These are phyloP conservation scores for Pichia scutulata DNA, from an alignment of 805 yeast species.

Conservation along the genomic window DNA sequence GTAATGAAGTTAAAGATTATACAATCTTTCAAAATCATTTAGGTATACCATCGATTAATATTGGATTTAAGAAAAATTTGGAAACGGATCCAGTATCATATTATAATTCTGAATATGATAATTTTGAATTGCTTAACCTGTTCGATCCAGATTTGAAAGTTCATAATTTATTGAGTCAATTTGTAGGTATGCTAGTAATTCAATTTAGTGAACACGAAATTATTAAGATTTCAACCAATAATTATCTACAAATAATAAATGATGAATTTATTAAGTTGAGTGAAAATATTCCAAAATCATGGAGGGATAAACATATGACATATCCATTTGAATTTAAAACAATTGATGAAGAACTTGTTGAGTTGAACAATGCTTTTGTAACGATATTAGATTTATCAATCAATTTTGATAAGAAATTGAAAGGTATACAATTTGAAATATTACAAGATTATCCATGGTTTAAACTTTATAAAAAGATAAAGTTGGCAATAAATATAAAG, in stretches of 20 bases:
- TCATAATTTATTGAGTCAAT: conserved; percentile 53
- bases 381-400: conserved; percentile 9
- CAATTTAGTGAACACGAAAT: conserved; percentile 53
- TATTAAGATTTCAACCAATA: conserved; percentile 37
- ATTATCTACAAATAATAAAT: conserved; percentile 40
- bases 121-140: conserved; percentile 45
- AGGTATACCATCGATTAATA: conserved; percentile 56
- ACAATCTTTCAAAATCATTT: conserved; percentile 56
- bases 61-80: conserved; percentile 34
- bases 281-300: conserved; percentile 21
- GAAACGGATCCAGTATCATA: conserved; percentile 45
- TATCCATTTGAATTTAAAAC: conserved; percentile 6
- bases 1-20: conserved; percentile 44
- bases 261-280: conserved; percentile 27
- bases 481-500: conserved; percentile 49
- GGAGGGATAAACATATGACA: conserved; percentile 21
- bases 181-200: conserved; percentile 47
- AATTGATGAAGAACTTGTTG: conserved; percentile 30
- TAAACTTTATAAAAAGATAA: conserved; percentile 48
- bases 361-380: conserved; percentile 1
- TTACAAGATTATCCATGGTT: conserved; percentile 76
- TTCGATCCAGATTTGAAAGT: conserved; percentile 39
- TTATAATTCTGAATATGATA: conserved; percentile 52
- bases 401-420: conserved; percentile 17
- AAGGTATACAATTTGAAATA: conserved; percentile 41